Percentiles rank a stretch among this genome's conserved stretches.
phyloP scores from a whole-genome alignment of 2,329 filamentous ascomycete species.

The Domatiomyces catenatus region DNA sequence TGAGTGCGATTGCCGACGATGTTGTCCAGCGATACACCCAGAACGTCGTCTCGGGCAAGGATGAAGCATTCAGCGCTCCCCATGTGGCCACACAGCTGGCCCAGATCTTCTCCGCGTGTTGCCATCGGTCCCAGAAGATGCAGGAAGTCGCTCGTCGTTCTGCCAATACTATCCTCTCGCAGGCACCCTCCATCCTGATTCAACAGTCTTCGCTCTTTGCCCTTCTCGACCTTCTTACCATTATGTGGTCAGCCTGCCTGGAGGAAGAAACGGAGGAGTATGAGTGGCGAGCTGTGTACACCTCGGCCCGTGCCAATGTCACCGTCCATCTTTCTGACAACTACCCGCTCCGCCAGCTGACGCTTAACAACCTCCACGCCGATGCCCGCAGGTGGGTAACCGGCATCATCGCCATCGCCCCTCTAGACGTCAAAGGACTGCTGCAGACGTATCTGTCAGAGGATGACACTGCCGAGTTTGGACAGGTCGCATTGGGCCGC shows the following conservation, averaged over 20 bases:
- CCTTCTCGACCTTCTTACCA: slow-evolving; percentile 72
- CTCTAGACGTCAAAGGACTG: slow-evolving; percentile 84
- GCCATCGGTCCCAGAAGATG: slow-evolving; percentile 81
- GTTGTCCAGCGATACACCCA: slow-evolving; percentile 66
- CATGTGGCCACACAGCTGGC: slow-evolving; percentile 82
- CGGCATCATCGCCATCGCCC: slow-evolving; percentile 65
- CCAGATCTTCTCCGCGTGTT: slow-evolving; percentile 68
- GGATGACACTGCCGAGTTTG: slow-evolving; percentile 78
- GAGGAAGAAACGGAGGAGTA: slow-evolving; percentile 93
- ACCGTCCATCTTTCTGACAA: slow-evolving; percentile 87
- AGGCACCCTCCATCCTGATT: slow-evolving; percentile 78
- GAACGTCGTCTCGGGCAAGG: slow-evolving; percentile 55
- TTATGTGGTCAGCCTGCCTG: slow-evolving; percentile 91
- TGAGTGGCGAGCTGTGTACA: slow-evolving; percentile 67
- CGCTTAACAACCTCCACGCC: slow-evolving; percentile 61
- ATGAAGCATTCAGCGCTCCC: slow-evolving; percentile 72
- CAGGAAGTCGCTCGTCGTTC: slow-evolving; percentile 72
- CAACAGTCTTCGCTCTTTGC: slow-evolving; percentile 84
- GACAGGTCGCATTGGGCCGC: slow-evolving; percentile 77
- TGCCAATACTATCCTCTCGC: slow-evolving; percentile 69
- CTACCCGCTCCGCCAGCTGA: slow-evolving; percentile 64
- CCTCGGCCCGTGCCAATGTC: slow-evolving; percentile 61
- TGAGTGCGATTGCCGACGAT: slow-evolving; percentile 47
- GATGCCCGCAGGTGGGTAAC: slow-evolving; percentile 69
- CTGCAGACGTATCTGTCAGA: slow-evolving; percentile 90